phyloP scores from a whole-genome alignment of 73 alveolate species.

The Durusdinium trenchii region DNA sequence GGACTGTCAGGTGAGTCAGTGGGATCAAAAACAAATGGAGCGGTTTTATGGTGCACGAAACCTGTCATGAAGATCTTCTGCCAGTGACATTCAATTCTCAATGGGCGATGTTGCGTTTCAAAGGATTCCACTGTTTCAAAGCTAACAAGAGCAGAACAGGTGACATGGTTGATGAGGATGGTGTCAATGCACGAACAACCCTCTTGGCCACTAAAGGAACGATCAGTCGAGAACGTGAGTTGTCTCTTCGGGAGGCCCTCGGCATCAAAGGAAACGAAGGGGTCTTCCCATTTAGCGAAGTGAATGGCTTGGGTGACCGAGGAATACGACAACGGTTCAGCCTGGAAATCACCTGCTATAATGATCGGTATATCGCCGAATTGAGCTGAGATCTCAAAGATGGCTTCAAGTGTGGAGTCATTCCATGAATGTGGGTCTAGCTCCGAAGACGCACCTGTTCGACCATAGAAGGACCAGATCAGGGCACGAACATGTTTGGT shows the following conservation, averaged over 20 bases:
- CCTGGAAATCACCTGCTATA: background rate
- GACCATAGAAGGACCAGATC: background rate
- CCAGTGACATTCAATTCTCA: too few relatives aligned
- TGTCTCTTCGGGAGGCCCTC: background rate
- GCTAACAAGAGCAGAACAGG: too few relatives aligned
- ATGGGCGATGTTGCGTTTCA: too few relatives aligned
- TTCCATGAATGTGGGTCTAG: background rate
- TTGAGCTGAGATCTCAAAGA: background rate
- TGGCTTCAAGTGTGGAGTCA: background rate
- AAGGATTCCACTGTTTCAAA: too few relatives aligned
- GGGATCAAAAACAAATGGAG: too few relatives aligned
- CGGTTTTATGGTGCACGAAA: too few relatives aligned
- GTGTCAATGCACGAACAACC: too few relatives aligned
- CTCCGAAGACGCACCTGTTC: background rate
- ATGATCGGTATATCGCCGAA: background rate
- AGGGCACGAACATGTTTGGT: background rate
- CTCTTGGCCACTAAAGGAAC: background rate
- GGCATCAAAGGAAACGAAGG: background rate
- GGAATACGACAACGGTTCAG: background rate
- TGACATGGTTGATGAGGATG: too few relatives aligned
- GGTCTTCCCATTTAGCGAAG: background rate
- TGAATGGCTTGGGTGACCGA: background rate
- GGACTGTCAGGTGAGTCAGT: too few relatives aligned
- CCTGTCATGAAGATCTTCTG: too few relatives aligned
- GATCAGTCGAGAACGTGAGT: background rate